Base-by-base conservation (phyloP, 2,329 filamentous ascomycete species). In the Fusarium austroafricanum region DNA sequence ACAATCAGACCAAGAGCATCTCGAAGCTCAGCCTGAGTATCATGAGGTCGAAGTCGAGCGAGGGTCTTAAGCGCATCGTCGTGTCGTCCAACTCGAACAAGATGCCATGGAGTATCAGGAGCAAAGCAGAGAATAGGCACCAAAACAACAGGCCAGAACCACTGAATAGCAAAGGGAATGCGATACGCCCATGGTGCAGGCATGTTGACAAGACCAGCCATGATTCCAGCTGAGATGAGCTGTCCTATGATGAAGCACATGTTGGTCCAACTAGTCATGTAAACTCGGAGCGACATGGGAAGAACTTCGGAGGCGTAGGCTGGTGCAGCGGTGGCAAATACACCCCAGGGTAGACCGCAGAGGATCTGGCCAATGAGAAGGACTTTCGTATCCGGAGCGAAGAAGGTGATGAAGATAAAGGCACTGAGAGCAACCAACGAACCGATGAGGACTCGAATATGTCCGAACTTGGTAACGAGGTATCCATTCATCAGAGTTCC, bases 371-470 rank as follows among this genome's bases (percentile, higher is more conserved):
- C 82, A 0, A 79, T 73, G 6, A 83, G 71, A 2, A 84, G 75
- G 2, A 81, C 73, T 5, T 65, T 63, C 1, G 80, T 71, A 35
- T 76, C 78, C 5, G 76, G 73, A 0, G 81, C 79, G 52, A 85
- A 85, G 70, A 85, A 84, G 18, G 79, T 74, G 14, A 84, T 73
- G 52, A 82, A 83, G 35, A 87, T 81, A 59, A 83, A 83, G 20
- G 70, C 72, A 14, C 76, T 74, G 75, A 83, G 67, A 63, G 71
- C 39, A 1, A 77, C 55, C 35, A 87, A 72, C 0, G 81, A 77
- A 1, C 71, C 78, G 10, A 86, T 75, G 60, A 86, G 78, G 1
- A 81, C 81, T 61, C 77, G 75, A n/a, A 79, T 76, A 43, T 83
- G 82, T 0, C 83, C 83, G 33, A 75, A 80, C 5, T 77, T 74